A percentile compares a stretch with the other conserved stretches of the same genome.
phyloP scores from a whole-genome alignment of 2,329 filamentous ascomycete species.

The Fusarium transvaalense region DNA sequence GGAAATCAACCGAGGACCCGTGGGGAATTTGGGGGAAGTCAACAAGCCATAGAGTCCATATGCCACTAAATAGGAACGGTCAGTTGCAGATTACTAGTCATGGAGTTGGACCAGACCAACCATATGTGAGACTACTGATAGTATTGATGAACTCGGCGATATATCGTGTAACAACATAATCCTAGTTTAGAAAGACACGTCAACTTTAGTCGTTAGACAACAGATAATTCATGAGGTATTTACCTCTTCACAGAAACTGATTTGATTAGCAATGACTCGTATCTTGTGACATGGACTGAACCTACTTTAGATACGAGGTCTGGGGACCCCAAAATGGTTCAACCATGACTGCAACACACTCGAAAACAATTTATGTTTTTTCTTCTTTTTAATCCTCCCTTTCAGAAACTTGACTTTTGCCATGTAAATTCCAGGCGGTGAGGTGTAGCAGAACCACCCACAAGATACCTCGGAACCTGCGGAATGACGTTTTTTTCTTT shows the following conservation, averaged over 20 bases:
- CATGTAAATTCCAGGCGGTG: slow-evolving; percentile 16
- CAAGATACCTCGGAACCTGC: slow-evolving; percentile 12
- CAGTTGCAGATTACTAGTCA: background rate
- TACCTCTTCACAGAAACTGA: slow-evolving; percentile 52
- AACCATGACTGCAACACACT: slow-evolving; percentile 3
- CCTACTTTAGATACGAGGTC: slow-evolving; percentile 52
- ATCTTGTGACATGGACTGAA: accelerated
- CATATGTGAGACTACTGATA: slow-evolving; percentile 56
- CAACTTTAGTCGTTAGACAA: background rate
- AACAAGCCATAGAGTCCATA: slow-evolving; percentile 57
- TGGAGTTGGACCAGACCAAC: too few species aligned
- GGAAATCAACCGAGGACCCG: slow-evolving; percentile 50
- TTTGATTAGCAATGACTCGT: background rate
- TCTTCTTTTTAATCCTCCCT: background rate
- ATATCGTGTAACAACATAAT: slow-evolving; percentile 58
- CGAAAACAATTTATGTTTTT: background rate
- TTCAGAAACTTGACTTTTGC: slow-evolving; percentile 4
- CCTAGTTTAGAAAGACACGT: slow-evolving; percentile 37
- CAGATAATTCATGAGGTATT: background rate
- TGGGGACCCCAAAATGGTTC: slow-evolving; percentile 50
- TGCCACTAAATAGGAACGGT: slow-evolving; percentile 47
- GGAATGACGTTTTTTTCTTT: slow-evolving; percentile 20
- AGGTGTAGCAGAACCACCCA: slow-evolving; percentile 24
- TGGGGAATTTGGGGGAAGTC: slow-evolving; percentile 28
- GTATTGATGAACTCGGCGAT: slow-evolving; percentile 61